phyloP scores from a whole-genome alignment of 2,329 filamentous ascomycete genomes.

The Geoglossum cookeanum region DNA sequence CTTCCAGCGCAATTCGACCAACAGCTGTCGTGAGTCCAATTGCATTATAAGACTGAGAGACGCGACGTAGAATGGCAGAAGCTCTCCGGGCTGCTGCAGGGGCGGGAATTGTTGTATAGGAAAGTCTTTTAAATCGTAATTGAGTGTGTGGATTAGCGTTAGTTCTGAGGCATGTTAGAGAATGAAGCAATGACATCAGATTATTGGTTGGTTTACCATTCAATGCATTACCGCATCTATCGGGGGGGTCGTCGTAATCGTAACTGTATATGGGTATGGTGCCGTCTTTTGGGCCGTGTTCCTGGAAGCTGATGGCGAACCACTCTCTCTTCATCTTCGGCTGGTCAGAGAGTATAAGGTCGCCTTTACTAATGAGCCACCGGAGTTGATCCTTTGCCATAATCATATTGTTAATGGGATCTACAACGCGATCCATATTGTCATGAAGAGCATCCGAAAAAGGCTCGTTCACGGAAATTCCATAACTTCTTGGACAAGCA shows the following conservation, averaged over 20 bases:
- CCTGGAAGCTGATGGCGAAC: not conserved
- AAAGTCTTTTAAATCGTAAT: not conserved
- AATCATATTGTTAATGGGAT: not conserved
- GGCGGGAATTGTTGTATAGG: not conserved
- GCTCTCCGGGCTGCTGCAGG: not conserved
- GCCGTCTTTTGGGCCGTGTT: not conserved
- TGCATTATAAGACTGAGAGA: not conserved
- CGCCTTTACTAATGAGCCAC: conserved; percentile 8
- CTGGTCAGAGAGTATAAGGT: conserved; percentile 6
- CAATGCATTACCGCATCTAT: not conserved
- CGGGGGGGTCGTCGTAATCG: not conserved
- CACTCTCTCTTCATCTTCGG: not conserved
- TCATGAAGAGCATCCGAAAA: not conserved
- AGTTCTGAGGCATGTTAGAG: not conserved
- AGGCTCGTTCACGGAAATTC: conserved; percentile 5
- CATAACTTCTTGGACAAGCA: conserved; percentile 10
- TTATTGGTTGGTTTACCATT: not conserved
- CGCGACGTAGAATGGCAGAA: not conserved
- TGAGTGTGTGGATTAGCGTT: not conserved
- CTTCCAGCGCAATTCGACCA: not conserved
- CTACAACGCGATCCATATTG: not conserved
- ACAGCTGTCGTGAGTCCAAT: not conserved
- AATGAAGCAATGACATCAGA: not conserved
- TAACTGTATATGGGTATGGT: not conserved
- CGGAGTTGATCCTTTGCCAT: conserved; percentile 6